These are phyloP conservation scores for Astrephomene gubernaculifera DNA, from an alignment of 139 green algal species.

Conservation along the genomic window DNA sequence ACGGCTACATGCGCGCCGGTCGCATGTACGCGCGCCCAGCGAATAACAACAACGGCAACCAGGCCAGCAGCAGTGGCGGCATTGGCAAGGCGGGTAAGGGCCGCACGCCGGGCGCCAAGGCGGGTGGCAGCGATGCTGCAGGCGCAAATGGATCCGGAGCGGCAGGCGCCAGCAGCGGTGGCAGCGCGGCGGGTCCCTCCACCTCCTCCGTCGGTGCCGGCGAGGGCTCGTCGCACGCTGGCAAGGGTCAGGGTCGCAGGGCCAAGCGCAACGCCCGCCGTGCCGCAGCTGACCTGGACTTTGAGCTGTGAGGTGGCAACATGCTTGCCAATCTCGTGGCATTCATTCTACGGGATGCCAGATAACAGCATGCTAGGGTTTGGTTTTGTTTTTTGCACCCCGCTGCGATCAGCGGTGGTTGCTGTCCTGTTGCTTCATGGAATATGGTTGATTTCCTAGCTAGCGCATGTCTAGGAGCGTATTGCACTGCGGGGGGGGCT, in stretches of 20 bases:
- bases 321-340: no score
- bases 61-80: background rate
- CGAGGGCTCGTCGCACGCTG: background rate
- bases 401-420: no score
- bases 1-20: slow-evolving; percentile 69
- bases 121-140: background rate
- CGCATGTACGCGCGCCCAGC: slow-evolving; percentile 50
- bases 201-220: background rate
- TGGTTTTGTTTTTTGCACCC: no score
- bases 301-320: no score
- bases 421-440: no score
- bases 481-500: no score
- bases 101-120: background rate
- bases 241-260: slow-evolving; percentile 7
- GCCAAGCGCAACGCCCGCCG: slow-evolving; percentile 39
- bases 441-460: no score
- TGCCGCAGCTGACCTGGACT: background rate
- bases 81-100: slow-evolving; percentile 29
- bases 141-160: background rate
- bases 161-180: background rate
- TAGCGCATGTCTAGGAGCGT: no score
- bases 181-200: background rate
- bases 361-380: no score
- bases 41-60: background rate
- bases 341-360: no score